Evolutionary conservation across 495 filamentous ascomycete genomes (phyloP).

Genomic region (Thermochaetoides thermophila): DNA sequence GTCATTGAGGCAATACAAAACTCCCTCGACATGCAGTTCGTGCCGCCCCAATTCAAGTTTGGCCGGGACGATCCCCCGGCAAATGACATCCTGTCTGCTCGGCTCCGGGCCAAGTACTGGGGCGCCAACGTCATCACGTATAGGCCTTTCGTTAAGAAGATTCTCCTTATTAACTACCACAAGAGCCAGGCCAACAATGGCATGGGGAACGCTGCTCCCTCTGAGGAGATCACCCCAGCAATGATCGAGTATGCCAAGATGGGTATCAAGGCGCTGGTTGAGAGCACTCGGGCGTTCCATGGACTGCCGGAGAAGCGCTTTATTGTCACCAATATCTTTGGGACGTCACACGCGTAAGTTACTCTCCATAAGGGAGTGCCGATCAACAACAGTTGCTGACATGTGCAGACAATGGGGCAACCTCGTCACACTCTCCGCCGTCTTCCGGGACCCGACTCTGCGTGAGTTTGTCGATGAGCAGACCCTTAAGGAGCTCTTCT

Average conservation of each 20-base stretch:
- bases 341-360: constrained; percentile 89
- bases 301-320: constrained; percentile 47
- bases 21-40: constrained; percentile 29
- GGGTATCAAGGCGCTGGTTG: constrained; percentile 60
- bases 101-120: constrained; percentile 87
- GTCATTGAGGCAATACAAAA: constrained; percentile 37
- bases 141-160: constrained; percentile 61
- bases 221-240: constrained; percentile 30
- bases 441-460: constrained; percentile 46
- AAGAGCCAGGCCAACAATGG: constrained; percentile 11
- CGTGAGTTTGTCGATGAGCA: constrained; percentile 33
- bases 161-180: constrained; percentile 31
- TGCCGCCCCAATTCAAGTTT: constrained; percentile 42
- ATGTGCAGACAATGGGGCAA: constrained; percentile 86
- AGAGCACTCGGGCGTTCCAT: constrained; percentile 79
- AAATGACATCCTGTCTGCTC: constrained; percentile 63
- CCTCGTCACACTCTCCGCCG: constrained; percentile 72
- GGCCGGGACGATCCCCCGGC: constrained; percentile 51
- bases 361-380: not conserved
- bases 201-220: constrained; percentile 7
- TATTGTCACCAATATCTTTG: constrained; percentile 87
- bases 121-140: constrained; percentile 83
- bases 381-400: not conserved
- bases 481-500: constrained; percentile 36
- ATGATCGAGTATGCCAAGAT: constrained; percentile 37